Base-by-base conservation (phyloP, 2,329 filamentous ascomycete genomes). In the Trichoderma guizhouense region DNA sequence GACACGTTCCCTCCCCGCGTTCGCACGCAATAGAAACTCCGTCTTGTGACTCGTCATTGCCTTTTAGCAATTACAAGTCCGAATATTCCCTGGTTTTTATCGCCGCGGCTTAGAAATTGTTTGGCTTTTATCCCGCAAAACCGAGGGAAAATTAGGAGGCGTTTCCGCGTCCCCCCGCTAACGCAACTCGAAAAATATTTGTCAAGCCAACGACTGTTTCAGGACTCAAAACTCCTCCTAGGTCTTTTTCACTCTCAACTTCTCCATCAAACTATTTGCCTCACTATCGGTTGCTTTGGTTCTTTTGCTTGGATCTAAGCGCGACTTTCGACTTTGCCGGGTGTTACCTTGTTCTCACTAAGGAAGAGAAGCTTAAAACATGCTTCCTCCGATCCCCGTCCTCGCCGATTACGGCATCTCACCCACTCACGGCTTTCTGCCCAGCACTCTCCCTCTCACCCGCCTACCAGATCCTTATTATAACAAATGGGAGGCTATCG, bases 381-480 rank as follows among this genome's bases (percentile, higher is more conserved):
- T 89, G 90, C 83, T 89, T 79, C 87, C 88, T 74, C 85, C 88
- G 60, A 83, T 92, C 72, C 90, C 90, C 30, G 79, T 82, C 61
- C 87, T 93, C 72, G 87, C 89, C 80, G 91, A 97, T 82, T 97
- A 97, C 83, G 93, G 92, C 82, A 89, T 94, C 81, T 93, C 92
- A 75, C 84, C 88, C 73, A 86, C 90, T 71, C 90, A 94, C 83
- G 96, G 96, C 78, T 99, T 99, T 84, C 89, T 99, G 69, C 94
- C 96, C 2, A 86, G 92, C 74, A 90, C 93, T 74, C 84, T 92
- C 43, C 96, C 96, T 55, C 86, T 98, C 74, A 90, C 93, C 73
- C 85, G 89, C 70, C 89, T 99, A 15, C 92, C 94, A 11, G 93
- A 98, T 79, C 89, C 92, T 3, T 98, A 98, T 85, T 99, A 98